A percentile compares a stretch with the other conserved stretches of the same genome.
phyloP scores from a whole-genome alignment of 2,329 filamentous ascomycete species.

The Penicillium sp. region DNA sequence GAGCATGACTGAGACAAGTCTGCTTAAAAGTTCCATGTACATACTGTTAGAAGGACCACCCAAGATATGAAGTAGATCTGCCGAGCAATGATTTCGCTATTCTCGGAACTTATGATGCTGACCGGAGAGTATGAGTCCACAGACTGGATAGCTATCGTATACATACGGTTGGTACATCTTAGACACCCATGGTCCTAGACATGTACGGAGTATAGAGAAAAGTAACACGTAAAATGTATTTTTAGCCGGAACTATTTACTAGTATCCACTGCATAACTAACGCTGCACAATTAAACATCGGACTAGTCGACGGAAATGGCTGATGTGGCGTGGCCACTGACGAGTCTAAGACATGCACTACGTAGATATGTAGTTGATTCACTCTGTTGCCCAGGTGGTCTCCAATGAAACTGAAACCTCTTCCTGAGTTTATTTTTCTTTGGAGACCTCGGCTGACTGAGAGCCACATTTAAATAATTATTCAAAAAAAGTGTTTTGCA shows the following conservation, averaged over 20 bases:
- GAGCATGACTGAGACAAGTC: background rate
- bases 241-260: background rate
- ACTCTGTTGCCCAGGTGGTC: background rate
- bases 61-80: background rate
- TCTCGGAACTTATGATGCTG: background rate
- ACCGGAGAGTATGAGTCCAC: background rate
- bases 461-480: too few species aligned
- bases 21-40: background rate
- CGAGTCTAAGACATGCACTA: background rate
- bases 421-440: background rate
- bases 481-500: too few species aligned
- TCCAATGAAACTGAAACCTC: background rate
- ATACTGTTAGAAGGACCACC: background rate
- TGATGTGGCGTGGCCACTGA: background rate
- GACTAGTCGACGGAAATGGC: background rate
- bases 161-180: background rate
- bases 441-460: background rate
- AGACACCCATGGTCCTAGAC: background rate
- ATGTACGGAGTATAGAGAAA: background rate
- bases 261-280: background rate
- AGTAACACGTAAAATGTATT: background rate
- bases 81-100: background rate
- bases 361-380: background rate
- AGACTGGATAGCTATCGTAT: background rate
- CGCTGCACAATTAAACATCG: background rate